Evolutionary conservation across 495 filamentous ascomycete species (phyloP), one percentile per base, ranked within the genome.

Genomic region (Lineolata rhizophorae): DNA sequence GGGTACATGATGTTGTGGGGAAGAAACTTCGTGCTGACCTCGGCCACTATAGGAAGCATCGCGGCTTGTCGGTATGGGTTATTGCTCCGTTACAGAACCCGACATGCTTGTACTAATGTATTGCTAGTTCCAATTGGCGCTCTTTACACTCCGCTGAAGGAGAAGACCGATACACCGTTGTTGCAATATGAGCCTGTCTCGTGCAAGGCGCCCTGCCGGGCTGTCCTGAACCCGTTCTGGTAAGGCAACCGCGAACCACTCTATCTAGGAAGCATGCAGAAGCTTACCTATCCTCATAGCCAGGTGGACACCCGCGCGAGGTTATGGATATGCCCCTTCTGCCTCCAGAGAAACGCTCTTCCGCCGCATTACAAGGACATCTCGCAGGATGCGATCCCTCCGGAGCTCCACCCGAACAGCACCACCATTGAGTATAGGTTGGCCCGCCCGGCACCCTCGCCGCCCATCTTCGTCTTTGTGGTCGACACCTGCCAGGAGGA

Each of bases 301-400:
- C 83, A 87, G 50, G 85, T 99, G 36, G 90, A 99, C 56, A 72
- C 81, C 43, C 77, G 90, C 37, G 87, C 83, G 39, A 70, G 82
- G 31, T 67, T 95, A 37, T 99, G 90, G 90, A 93, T 94, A 44
- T 99, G 90, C 47, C 90, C 90, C 4, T 99, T 95, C 60, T 99
- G 90, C 54, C 65, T 95, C 12, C 83, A 81, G 55, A 71, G 90
- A 50, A 99, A 99, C 50, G 71, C 74, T 30, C 71, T 99, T 20
- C 90, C 90, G 34, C 76, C 83, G 35, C 90, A 99, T 54, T 99
- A 99, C 56, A 95, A 94, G 63, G 90, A 99, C 55, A 99, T 99
- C 48, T 85, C 83, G 16, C 67, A 78, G 45, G 84, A 83, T 53
- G 72, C 77, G 33, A 93, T 95, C 55, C 90, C 90, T 16, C 80